Evolutionary conservation across 805 yeast species (phyloP), one percentile per base, ranked within the genome.

Genomic region (Clavispora vitiphila): DNA sequence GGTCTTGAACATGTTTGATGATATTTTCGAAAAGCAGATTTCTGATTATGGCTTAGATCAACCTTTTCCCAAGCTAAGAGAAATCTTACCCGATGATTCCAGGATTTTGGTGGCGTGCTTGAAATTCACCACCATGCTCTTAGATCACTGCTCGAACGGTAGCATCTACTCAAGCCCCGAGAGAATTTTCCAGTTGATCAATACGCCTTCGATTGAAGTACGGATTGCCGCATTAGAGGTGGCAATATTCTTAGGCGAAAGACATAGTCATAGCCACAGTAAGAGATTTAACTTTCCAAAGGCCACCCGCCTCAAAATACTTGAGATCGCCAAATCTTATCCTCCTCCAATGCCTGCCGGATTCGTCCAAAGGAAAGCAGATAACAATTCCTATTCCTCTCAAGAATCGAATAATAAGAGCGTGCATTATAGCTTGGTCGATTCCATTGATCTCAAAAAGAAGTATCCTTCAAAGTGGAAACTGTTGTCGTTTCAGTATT

Each of bases 1-100:
- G 0, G 78, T 86, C 1, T 67, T 91, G 51, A 84, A 88, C 59
- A 70, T 82, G 51, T 78, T 90, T 55, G 96, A 90, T 57, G 72
- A 68, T 10, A 71, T 86, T 6, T 64, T 86, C 40, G 84, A 80
- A 39, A 51, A 54, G 3, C 65, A 74, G 18, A 74, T 84, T 12
- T 62, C 62, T 7, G 77, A 77, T 46, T 83, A 86, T 53, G 67
- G 64, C 25, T 60, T 81, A 40, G 71, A 67, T 26, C 68, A 69
- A 11, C 74, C 72, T 15, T 53, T 61, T 39, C 74, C 78, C 4
- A 71, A 62, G 34, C 70, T 86, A 15, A 62, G 62, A 21, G 66
- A 65, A 12, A 67, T 86, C 42, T 54, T 62, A 0, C 40, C 45
- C 0, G 58, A 59, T 0, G 93, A 86, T 46, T 77, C 71, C 29